A percentile compares a stretch with the other conserved stretches of the same genome.
Conservation (phyloP, 208 protist species). For the Trypanosoma congolense region DNA sequence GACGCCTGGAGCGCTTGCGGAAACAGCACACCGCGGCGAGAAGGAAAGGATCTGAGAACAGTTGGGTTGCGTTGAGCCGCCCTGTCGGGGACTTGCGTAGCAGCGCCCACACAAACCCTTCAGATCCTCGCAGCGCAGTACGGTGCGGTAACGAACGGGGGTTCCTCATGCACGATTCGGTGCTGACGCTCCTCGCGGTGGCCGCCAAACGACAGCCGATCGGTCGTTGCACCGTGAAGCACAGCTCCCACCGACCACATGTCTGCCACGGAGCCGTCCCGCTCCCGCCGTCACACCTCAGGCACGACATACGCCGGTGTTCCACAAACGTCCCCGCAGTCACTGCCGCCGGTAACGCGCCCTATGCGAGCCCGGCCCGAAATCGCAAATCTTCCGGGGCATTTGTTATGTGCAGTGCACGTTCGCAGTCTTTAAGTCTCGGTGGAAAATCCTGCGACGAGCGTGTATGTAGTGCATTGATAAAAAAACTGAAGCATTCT, state of each 20-base stretch:
- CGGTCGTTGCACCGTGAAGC: conserved; percentile 44
- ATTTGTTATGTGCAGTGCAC: conserved; percentile 43
- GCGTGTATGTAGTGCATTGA: conserved; percentile 58
- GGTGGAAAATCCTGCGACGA: conserved; percentile 48
- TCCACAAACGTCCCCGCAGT: conserved; percentile 42
- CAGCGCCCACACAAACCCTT: conserved; percentile 20
- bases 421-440: conserved; percentile 69
- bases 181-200: conserved; percentile 24
- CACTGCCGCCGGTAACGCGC: conserved; percentile 37
- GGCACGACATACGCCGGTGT: conserved; percentile 67
- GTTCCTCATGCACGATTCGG: conserved; percentile 23
- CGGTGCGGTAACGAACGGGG: conserved; percentile 13
- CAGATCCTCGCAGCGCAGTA: conserved; percentile 24
- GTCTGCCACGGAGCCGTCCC: conserved; percentile 35
- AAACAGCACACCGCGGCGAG: conserved; percentile 18
- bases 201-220: conserved; percentile 23
- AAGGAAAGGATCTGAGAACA: conserved; percentile 30
- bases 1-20: conserved; percentile 23
- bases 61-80: conserved; percentile 26
- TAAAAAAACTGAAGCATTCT: conserved; percentile 48
- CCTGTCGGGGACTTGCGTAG: conserved; percentile 28
- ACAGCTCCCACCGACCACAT: conserved; percentile 49
- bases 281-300: conserved; percentile 37
- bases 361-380: conserved; percentile 52
- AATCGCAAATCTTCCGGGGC: conserved; percentile 62